phyloP scores from a whole-genome alignment of 495 filamentous ascomycete genomes.

The Wilcoxina mikolae region DNA sequence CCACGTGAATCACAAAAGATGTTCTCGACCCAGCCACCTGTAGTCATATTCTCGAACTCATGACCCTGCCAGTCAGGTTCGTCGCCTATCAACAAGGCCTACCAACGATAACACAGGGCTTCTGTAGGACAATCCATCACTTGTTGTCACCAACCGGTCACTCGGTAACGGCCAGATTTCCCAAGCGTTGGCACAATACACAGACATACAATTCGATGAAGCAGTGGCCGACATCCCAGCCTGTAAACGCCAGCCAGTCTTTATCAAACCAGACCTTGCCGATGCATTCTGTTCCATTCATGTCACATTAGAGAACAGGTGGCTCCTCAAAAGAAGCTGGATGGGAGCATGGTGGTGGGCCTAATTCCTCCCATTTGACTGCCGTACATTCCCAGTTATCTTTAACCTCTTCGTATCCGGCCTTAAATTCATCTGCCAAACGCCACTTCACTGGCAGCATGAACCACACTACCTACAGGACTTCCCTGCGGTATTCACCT shows the following conservation, averaged over 20 bases:
- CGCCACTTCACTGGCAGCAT: neutral
- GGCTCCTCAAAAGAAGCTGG: slow-evolving; percentile 8
- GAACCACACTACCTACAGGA: slow-evolving; percentile 14
- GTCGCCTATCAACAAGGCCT: neutral
- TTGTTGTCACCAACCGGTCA: neutral
- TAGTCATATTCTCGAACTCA: neutral
- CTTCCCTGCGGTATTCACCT: slow-evolving; percentile 7
- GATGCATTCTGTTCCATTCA: slow-evolving; percentile 11
- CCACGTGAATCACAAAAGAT: neutral
- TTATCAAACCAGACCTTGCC: slow-evolving; percentile 10
- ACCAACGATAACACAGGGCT: neutral
- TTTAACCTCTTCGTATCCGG: slow-evolving; percentile 11
- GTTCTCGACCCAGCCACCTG: no score
- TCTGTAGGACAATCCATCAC: neutral
- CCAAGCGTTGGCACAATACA: neutral
- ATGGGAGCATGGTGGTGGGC: no score
- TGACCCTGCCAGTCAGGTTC: neutral
- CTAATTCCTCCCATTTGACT: slow-evolving; percentile 12
- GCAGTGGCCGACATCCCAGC: neutral
- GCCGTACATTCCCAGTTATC: slow-evolving; percentile 4
- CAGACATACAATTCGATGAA: neutral
- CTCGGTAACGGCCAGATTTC: neutral
- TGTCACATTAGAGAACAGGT: neutral
- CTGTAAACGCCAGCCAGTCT: no score
- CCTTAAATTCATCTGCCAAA: slow-evolving; percentile 10